phyloP scores from a whole-genome alignment of 140 eudicot genomes.

The Bidens hawaiensis region DNA sequence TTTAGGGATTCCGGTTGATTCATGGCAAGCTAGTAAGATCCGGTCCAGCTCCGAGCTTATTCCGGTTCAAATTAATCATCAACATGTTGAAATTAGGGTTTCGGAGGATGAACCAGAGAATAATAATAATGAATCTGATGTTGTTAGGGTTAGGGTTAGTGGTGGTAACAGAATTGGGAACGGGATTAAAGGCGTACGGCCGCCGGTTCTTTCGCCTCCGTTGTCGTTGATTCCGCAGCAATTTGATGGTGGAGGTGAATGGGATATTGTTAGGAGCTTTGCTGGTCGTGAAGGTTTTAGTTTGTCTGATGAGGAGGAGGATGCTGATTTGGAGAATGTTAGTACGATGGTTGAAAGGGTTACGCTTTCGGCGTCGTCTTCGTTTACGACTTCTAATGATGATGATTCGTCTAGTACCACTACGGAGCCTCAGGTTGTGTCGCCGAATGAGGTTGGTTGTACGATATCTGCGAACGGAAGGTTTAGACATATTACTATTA shows the following conservation, averaged over 20 bases:
- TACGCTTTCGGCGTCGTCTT: conserved; percentile 40
- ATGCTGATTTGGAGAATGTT: conserved; percentile 24
- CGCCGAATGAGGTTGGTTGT: conserved; percentile 55
- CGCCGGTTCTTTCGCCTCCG: conserved; percentile 66
- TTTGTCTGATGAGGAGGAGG: conserved; percentile 32
- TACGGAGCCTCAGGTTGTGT: conserved; percentile 49
- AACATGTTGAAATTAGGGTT: conserved; percentile 26
- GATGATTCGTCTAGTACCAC: conserved; percentile 80
- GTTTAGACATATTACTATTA: conserved; percentile 34
- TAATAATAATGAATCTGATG: not conserved
- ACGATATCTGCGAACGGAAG: conserved; percentile 55
- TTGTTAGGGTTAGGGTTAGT: conserved; percentile 24
- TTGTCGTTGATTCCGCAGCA: conserved; percentile 54
- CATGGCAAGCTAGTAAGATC: conserved; percentile 45
- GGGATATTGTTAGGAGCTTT: conserved; percentile 56
- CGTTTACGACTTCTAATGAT: conserved; percentile 65
- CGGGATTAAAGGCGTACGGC: conserved; percentile 67
- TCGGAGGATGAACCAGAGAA: conserved; percentile 5
- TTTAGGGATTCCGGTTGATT: conserved; percentile 54
- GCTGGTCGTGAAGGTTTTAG: conserved; percentile 28
- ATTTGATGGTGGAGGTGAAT: conserved; percentile 41
- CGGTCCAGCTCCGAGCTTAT: conserved; percentile 38
- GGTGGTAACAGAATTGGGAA: conserved; percentile 20
- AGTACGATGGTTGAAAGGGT: conserved; percentile 25
- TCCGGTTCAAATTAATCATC: conserved; percentile 6